Conservation (phyloP, 225 moss, liverwort and hornwort genomes). For the Rhytidiadelphus loreus region DNA sequence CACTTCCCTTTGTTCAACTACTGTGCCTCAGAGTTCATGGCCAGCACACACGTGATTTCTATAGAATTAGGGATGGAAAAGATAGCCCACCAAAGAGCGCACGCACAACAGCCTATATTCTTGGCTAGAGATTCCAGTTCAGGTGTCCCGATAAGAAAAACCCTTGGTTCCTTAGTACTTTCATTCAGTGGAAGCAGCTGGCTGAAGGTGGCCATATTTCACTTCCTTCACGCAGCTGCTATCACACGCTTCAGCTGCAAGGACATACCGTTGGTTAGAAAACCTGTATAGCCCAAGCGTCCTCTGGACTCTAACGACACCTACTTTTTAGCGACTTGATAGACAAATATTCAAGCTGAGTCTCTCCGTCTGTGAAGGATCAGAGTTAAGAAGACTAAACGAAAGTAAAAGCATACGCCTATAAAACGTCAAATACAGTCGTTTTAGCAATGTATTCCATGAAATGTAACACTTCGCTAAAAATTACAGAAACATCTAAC, state of each 20-base stretch:
- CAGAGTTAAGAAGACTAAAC: background rate
- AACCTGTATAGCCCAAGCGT: background rate
- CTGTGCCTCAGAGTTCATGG: background rate
- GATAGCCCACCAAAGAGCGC: background rate
- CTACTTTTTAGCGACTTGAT: background rate
- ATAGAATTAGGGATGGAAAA: background rate
- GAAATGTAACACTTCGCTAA: background rate
- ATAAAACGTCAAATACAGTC: background rate
- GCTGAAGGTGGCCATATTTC: background rate
- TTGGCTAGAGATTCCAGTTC: background rate
- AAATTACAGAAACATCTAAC: background rate
- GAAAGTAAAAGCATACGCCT: background rate
- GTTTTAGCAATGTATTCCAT: background rate
- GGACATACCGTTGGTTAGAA: background rate
- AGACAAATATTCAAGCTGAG: background rate
- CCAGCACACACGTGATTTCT: background rate
- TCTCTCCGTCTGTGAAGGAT: background rate
- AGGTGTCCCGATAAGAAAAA: background rate
- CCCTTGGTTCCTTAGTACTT: slow-evolving; percentile 1
- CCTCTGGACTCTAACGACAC: background rate
- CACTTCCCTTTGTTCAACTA: background rate
- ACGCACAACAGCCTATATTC: background rate
- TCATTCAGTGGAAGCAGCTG: slow-evolving; percentile 18
- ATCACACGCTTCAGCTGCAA: slow-evolving; percentile 29
- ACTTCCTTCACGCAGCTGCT: slow-evolving; percentile 8